Percentiles rank a stretch among this genome's conserved stretches.
phyloP scores from a whole-genome alignment of 2,329 filamentous ascomycete species.

The Colletotrichum truncatum region DNA sequence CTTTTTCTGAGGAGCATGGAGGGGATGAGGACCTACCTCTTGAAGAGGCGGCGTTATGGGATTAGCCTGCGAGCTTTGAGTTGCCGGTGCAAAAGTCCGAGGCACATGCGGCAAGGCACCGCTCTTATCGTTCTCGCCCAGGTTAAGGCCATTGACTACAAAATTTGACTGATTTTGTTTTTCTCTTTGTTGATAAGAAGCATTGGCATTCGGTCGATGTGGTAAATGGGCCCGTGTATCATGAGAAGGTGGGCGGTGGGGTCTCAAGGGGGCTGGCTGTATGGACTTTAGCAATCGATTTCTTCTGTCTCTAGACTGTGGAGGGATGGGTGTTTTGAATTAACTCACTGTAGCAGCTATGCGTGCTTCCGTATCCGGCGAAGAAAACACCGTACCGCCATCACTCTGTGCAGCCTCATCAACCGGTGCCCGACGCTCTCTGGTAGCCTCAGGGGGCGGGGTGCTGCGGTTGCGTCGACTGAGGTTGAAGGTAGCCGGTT shows the following conservation, averaged over 20 bases:
- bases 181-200: too few species aligned
- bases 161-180: too few species aligned
- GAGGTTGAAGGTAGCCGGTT: too few species aligned
- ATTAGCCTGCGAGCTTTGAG: too few species aligned
- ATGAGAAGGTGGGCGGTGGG: neutral
- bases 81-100: too few species aligned
- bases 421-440: too few species aligned
- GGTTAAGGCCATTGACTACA: too few species aligned
- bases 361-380: neutral
- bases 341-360: neutral
- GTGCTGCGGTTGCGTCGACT: neutral
- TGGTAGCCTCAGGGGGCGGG: too few species aligned
- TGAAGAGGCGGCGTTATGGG: too few species aligned
- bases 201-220: neutral
- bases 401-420: too few species aligned
- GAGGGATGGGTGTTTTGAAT: neutral
- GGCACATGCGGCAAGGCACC: neutral
- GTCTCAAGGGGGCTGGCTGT: neutral
- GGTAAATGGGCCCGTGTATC: neutral
- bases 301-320: neutral
- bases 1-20: too few species aligned
- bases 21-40: neutral
- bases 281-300: neutral
- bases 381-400: neutral
- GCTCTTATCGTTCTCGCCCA: too few species aligned